A percentile compares a stretch with the other conserved stretches of the same genome.
phyloP scores from a whole-genome alignment of 1,139 yeast genomes.

The Suhomyces wounanorum region DNA sequence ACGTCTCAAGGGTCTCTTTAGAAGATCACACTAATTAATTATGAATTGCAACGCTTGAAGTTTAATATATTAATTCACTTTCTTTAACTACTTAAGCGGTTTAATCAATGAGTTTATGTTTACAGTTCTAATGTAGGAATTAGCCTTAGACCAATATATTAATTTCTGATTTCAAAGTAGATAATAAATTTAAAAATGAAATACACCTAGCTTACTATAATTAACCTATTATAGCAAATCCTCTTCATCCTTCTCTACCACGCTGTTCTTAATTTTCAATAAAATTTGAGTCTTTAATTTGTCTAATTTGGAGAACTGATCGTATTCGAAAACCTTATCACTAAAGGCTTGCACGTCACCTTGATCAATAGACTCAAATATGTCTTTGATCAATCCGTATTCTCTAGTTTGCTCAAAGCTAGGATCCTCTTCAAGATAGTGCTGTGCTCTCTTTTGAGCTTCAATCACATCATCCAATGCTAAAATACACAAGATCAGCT shows the following conservation, averaged over 20 bases:
- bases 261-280: conserved; percentile 75
- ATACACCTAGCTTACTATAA: background rate
- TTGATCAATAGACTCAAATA: conserved; percentile 70
- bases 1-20: conserved; percentile 13
- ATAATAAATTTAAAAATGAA: background rate
- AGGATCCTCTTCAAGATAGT: conserved; percentile 72
- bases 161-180: background rate
- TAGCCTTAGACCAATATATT: background rate
- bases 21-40: conserved; percentile 3
- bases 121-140: background rate
- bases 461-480: conserved; percentile 86
- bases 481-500: conserved; percentile 77
- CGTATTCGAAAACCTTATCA: conserved; percentile 76
- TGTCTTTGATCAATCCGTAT: conserved; percentile 60
- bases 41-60: background rate
- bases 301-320: conserved; percentile 86
- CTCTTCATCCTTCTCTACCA: conserved; percentile 74
- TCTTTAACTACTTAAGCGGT: background rate
- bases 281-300: conserved; percentile 89
- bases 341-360: conserved; percentile 82
- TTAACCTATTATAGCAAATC: conserved; percentile 28
- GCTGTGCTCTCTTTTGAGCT: conserved; percentile 70
- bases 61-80: background rate
- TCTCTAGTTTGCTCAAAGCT: conserved; percentile 81
- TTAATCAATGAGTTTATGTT: background rate